Percentiles rank a stretch among this genome's conserved stretches.
Evolutionary conservation across 1,284 basidiomycete genomes (phyloP).

Genomic region (Hemileia vastatrix): DNA sequence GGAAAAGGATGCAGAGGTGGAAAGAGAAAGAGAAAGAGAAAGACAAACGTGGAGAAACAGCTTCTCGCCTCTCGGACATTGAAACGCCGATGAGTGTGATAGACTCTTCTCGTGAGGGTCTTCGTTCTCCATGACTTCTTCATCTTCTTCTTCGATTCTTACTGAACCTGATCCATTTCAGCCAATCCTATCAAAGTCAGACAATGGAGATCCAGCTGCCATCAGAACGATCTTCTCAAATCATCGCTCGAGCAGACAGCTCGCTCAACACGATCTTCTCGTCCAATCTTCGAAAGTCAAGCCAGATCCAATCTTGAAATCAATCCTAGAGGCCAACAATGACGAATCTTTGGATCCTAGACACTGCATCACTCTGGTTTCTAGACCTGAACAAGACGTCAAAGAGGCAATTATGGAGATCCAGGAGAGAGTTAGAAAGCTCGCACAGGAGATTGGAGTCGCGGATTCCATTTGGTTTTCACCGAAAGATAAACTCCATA

Average conservation of each 20-base stretch:
- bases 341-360: not conserved
- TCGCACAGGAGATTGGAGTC: not conserved
- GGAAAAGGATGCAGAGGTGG: too few relatives aligned
- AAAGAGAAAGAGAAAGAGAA: too few relatives aligned
- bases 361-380: not conserved
- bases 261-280: not conserved
- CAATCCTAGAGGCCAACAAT: not conserved
- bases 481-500: too few relatives aligned
- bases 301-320: not conserved
- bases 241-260: not conserved
- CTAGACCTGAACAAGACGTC: not conserved
- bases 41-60: too few relatives aligned
- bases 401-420: not conserved
- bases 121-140: not conserved
- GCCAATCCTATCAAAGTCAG: not conserved
- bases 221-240: not conserved
- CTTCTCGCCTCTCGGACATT: too few relatives aligned
- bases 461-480: not conserved
- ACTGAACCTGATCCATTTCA: not conserved
- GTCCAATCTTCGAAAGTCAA: not conserved
- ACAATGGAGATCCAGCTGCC: not conserved
- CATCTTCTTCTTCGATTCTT: not conserved
- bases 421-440: not conserved
- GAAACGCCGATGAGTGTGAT: too few relatives aligned
- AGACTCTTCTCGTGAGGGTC: not conserved